phyloP scores from a whole-genome alignment of 352 stramenopile species.

The Phytophthora megakarya region DNA sequence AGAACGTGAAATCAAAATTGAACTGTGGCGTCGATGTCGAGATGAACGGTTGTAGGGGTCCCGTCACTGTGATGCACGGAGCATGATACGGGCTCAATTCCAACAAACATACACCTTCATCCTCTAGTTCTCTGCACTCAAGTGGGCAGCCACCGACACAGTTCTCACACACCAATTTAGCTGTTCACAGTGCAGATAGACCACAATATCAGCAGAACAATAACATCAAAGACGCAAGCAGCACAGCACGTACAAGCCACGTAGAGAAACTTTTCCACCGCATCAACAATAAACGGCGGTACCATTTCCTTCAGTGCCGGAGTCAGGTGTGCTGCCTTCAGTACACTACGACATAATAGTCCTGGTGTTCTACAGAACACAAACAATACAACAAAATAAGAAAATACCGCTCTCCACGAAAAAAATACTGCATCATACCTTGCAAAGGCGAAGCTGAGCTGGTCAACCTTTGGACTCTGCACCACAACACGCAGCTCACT shows the following conservation, averaged over 20 bases:
- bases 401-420: not conserved
- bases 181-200: slow-evolving; percentile 30
- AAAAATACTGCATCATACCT: slow-evolving; percentile 34
- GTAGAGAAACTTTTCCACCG: slow-evolving; percentile 52
- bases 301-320: slow-evolving; percentile 49
- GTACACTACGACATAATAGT: slow-evolving; percentile 55
- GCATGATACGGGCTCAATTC: slow-evolving; percentile 77
- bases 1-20: slow-evolving; percentile 61
- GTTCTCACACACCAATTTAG: slow-evolving; percentile 67
- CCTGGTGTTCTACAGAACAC: slow-evolving; percentile 48
- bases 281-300: slow-evolving; percentile 43
- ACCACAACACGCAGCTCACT: slow-evolving; percentile 75
- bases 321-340: slow-evolving; percentile 46
- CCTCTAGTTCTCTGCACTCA: slow-evolving; percentile 46
- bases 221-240: not conserved
- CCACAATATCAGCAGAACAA: not conserved
- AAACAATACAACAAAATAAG: slow-evolving; percentile 16
- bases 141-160: slow-evolving; percentile 71
- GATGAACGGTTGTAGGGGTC: slow-evolving; percentile 64
- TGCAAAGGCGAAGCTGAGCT: slow-evolving; percentile 62
- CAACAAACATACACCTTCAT: slow-evolving; percentile 50
- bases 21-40: slow-evolving; percentile 48
- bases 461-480: slow-evolving; percentile 45
- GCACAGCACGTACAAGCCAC: slow-evolving; percentile 43
- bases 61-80: slow-evolving; percentile 74